These are phyloP conservation scores for Hsuehochloa calcarea DNA, from an alignment of 176 grass and related monocot species.

Conservation along the genomic window DNA sequence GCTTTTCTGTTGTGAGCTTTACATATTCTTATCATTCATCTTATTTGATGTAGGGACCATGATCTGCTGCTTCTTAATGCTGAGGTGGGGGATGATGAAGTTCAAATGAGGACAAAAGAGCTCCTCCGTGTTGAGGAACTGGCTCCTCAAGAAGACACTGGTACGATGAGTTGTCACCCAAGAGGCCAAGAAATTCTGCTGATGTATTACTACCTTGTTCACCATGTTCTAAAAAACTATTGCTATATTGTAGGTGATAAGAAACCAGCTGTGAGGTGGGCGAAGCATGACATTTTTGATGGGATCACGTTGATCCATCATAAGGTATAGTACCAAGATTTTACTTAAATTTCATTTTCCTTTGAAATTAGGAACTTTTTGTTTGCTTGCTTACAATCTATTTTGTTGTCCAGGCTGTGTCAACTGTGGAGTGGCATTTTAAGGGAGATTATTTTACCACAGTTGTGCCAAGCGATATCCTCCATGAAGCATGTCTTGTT, in stretches of 20 bases:
- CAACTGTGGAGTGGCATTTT: slow-evolving; percentile 90
- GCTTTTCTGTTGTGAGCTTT: slow-evolving; percentile 26
- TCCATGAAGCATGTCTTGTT: slow-evolving; percentile 24
- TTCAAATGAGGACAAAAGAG: slow-evolving; percentile 62
- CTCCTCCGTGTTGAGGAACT: slow-evolving; percentile 54
- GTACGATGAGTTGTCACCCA: slow-evolving; percentile 35
- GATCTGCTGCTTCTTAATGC: slow-evolving; percentile 82
- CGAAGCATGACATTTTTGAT: slow-evolving; percentile 72
- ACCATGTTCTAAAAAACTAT: slow-evolving; percentile 22
- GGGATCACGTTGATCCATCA: slow-evolving; percentile 80
- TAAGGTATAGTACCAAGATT: slow-evolving; percentile 50
- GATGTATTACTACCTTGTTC: slow-evolving; percentile 6
- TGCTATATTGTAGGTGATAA: slow-evolving; percentile 58
- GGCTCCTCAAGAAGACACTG: slow-evolving; percentile 49
- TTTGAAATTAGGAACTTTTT: background rate
- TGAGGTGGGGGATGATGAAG: slow-evolving; percentile 69
- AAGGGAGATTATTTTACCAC: slow-evolving; percentile 99
- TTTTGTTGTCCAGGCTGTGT: slow-evolving; percentile 66
- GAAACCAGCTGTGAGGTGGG: slow-evolving; percentile 77
- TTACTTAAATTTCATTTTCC: background rate
- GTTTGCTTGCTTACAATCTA: slow-evolving; percentile 25
- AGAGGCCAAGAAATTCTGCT: background rate
- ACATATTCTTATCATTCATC: slow-evolving; percentile 28
- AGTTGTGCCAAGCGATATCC: slow-evolving; percentile 98
- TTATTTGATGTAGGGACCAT: slow-evolving; percentile 60